Percentiles rank a stretch among this genome's conserved stretches.
Evolutionary conservation across 2,329 filamentous ascomycete genomes (phyloP).

Genomic region (Calycina marina): DNA sequence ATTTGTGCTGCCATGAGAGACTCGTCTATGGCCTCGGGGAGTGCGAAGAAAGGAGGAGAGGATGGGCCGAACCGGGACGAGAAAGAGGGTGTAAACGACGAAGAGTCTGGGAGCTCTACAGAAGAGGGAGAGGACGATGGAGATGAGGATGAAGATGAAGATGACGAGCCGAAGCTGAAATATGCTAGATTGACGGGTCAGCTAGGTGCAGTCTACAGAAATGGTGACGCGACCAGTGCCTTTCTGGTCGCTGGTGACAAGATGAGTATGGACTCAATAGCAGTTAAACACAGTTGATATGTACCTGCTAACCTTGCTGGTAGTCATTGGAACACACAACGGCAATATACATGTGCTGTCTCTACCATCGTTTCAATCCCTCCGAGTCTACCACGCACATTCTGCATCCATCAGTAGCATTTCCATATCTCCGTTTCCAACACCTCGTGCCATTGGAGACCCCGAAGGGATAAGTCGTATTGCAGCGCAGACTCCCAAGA

Average conservation of each 20-base stretch:
- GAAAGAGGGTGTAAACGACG: constrained; percentile 11
- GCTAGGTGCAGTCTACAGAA: constrained; percentile 71
- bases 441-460: constrained; percentile 31
- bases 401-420: constrained; percentile 80
- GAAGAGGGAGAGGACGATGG: constrained; percentile 37
- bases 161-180: constrained; percentile 89
- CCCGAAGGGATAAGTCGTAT: constrained; percentile 24
- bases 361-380: constrained; percentile 63
- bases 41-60: constrained; percentile 12
- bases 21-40: constrained; percentile 18
- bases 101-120: constrained; percentile 24
- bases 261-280: constrained; percentile 48
- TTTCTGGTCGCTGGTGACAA: constrained; percentile 90
- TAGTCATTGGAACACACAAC: constrained; percentile 78
- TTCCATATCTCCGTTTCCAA: constrained; percentile 78
- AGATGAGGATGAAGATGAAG: constrained; percentile 67
- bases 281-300: no score
- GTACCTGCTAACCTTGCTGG: constrained; percentile 17
- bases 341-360: constrained; percentile 88
- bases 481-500: constrained; percentile 17
- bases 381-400: constrained; percentile 85
- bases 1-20: constrained; percentile 21
- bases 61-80: constrained; percentile 12
- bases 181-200: constrained; percentile 77
- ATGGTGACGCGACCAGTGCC: constrained; percentile 85